A percentile compares a stretch with the other conserved stretches of the same genome.
Evolutionary conservation across 108 stramenopile species (phyloP).

Genomic region (Bacterosira constricta): DNA sequence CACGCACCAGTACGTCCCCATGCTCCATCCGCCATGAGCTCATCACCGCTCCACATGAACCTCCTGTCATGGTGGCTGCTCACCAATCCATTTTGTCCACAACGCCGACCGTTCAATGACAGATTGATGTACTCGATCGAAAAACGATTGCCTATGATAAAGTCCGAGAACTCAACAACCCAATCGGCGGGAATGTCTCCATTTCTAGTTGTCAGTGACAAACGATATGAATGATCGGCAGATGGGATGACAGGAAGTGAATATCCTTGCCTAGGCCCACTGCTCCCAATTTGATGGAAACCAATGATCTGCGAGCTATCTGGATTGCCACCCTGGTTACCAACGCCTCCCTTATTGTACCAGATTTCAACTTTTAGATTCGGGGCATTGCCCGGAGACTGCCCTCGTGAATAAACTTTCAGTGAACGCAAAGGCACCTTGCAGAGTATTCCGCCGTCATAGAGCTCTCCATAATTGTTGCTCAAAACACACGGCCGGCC

Average conservation of each 20-base stretch:
- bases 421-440: constrained; percentile 51
- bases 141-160: constrained; percentile 63
- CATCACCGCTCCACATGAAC: constrained; percentile 54
- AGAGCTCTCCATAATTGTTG: constrained; percentile 22
- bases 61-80: constrained; percentile 62
- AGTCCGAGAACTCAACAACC: constrained; percentile 67
- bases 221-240: constrained; percentile 35
- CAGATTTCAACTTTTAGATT: constrained; percentile 53
- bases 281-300: constrained; percentile 52
- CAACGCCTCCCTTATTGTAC: constrained; percentile 33
- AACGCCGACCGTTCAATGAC: constrained; percentile 44
- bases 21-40: constrained; percentile 31
- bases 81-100: constrained; percentile 47
- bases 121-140: constrained; percentile 43
- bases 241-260: constrained; percentile 51
- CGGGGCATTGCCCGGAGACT: constrained; percentile 31
- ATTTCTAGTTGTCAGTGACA: constrained; percentile 45
- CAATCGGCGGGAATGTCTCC: constrained; percentile 53
- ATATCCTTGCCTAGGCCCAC: constrained; percentile 51
- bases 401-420: constrained; percentile 48
- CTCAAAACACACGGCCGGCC: constrained; percentile 40
- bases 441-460: constrained; percentile 56
- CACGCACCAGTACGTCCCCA: constrained; percentile 57
- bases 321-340: constrained; percentile 3
- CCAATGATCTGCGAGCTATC: constrained; percentile 41